Base-by-base conservation (phyloP, 345 rosid species). In the Bruguiera gymnorhiza region DNA sequence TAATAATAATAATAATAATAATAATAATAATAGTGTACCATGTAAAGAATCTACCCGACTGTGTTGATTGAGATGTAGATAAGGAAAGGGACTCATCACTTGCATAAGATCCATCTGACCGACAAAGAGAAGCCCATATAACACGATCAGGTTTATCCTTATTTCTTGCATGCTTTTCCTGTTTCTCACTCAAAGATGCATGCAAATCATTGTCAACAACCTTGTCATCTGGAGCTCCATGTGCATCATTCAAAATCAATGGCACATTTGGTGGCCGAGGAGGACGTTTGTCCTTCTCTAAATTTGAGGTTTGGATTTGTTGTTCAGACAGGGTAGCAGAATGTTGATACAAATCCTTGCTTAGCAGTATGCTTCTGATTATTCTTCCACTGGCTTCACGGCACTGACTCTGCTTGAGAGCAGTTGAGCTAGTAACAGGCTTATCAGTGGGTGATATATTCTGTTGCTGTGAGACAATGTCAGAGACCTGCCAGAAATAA, bases 91-190 rank as follows among this genome's bases (percentile, higher is more conserved):
- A 74, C 70, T 87, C 89, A 70, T 86, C 90, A 83, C 84, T 78
- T 63, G 81, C 79, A 74, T 67, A 83, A 20, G 83, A 80, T 70
- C 84, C 90, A 80, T 85, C 87, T 16, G 84, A 80, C 73, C 78
- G 82, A 21, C 79, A 81, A 76, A 88, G 83, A 68, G 90, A 85
- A 75, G 91, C 73, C n/a, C n/a, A n/a, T n/a, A n/a, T n/a, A n/a
- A n/a, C n/a, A n/a, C n/a, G n/a, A n/a, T n/a, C n/a, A n/a, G n/a
- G n/a, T n/a, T n/a, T n/a, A n/a, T n/a, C n/a, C n/a, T n/a, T n/a
- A n/a, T n/a, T n/a, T n/a, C n/a, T 79, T 50, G 75, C 39, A 46
- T 82, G 84, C 67, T 73, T 85, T 81, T 82, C 92, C 32, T 58
- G 78, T 73, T 83, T 87, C 72, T 84, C 88, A 62, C 67, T 73